Evolutionary conservation across 768 basidiomycete genomes (phyloP).

Genomic region (Russula abietina): DNA sequence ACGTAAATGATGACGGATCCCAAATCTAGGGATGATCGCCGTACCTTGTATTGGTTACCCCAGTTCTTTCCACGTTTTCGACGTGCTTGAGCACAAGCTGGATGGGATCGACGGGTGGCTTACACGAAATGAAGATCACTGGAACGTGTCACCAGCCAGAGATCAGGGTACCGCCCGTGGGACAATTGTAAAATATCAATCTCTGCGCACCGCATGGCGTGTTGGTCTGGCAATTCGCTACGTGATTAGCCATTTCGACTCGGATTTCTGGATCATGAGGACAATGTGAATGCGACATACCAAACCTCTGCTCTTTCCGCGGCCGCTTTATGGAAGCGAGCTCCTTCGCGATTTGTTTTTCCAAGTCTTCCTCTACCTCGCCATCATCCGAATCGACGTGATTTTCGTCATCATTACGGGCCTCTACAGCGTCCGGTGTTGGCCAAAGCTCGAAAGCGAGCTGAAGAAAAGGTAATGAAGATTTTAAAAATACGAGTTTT

Average conservation of each 20-base stretch:
- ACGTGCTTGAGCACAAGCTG: conserved; percentile 59
- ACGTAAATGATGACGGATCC: too few relatives aligned
- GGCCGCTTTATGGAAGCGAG: conserved; percentile 65
- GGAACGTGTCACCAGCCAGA: neutral
- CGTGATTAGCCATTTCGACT: neutral
- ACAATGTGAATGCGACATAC: conserved; percentile 35
- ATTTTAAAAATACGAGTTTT: neutral
- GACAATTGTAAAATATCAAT: neutral
- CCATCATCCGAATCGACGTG: conserved; percentile 31
- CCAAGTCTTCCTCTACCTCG: conserved; percentile 45
- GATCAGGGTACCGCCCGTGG: conserved; percentile 7
- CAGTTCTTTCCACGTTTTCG: conserved; percentile 54
- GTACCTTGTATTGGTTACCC: conserved; percentile 61
- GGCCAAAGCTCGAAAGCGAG: conserved; percentile 73
- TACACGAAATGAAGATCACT: conserved; percentile 82
- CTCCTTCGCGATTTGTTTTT: conserved; percentile 67
- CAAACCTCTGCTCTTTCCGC: conserved; percentile 55
- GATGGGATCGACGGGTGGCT: conserved; percentile 71
- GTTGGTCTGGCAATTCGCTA: conserved; percentile 73
- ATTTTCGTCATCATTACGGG: conserved; percentile 9
- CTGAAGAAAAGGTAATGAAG: conserved; percentile 33
- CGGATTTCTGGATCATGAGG: neutral
- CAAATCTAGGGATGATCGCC: conserved; percentile 5
- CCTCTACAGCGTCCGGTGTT: conserved; percentile 5
- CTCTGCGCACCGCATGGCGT: conserved; percentile 62